Base-by-base conservation (phyloP, 306 rosid genomes). In the Sophora flavescens region DNA sequence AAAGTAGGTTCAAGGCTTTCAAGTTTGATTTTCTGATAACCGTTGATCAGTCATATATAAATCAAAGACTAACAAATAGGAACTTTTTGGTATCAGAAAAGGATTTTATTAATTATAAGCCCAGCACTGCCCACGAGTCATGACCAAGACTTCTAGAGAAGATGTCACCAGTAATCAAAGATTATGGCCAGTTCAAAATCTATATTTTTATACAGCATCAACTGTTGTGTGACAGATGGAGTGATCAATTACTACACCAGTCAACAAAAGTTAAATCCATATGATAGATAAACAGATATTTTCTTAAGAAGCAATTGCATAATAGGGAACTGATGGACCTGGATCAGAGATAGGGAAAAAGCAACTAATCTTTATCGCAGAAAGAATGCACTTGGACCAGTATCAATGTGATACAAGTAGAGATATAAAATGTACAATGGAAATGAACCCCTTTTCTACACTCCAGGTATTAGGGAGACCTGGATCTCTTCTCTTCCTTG, bases 211-310 rank as follows among this genome's bases (percentile, higher is more conserved):
- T 38, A 61, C 77, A 51, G 35, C 8, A 61, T 8, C 18, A 66
- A 39, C 78, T 50, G 16, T 12, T 63, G 67, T 39, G 35, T 41
- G 58, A 62, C 63, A 14, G 4, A 12, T n/a, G 28, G n/a, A 45
- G 35, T 42, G 38, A 54, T 41, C 74, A 16, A 47, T 12, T 32
- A 56, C 1, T 15, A 74, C 10, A 35, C 32, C 60, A 56, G 53
- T 30, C 69, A 67, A 51, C 11, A 44, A 17, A 57, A 18, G 50
- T 26, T 68, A 68, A 57, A 77, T 67, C 9, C 50, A 44, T 44
- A 44, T 44, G 4, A 44, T 9, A 9, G 14, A 44, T 44, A 44
- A 10, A 44, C 73, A 68, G 0, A 68, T 6, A 22, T 68, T 28
- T 17, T 22, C 33, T 38, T 26, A 45, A 64, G 32, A 61, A 45